phyloP scores from a whole-genome alignment of 2,329 filamentous ascomycete genomes.

The Beauveria asiatica region DNA sequence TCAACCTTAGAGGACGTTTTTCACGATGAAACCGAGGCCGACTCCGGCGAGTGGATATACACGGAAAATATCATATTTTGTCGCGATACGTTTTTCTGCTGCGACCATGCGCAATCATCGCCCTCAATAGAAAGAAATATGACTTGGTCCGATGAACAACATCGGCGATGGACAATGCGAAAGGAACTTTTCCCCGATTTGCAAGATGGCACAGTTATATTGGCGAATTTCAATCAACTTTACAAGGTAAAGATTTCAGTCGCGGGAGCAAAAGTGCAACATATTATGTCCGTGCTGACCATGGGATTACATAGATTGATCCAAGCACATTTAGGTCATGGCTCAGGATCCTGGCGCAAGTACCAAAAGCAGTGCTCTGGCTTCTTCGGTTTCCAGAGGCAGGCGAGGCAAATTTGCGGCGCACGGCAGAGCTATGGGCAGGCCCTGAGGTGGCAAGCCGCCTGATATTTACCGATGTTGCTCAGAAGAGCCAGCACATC shows the following conservation, averaged over 20 bases:
- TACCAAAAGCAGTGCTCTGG: constrained; percentile 88
- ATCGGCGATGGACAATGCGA: constrained; percentile 80
- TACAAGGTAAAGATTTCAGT: constrained; percentile 64
- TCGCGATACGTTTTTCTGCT: constrained; percentile 94
- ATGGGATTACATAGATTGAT: constrained; percentile 56
- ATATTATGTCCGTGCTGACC: constrained; percentile 13
- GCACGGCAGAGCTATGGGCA: constrained; percentile 77
- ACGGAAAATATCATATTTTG: constrained; percentile 95
- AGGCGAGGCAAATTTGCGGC: constrained; percentile 75
- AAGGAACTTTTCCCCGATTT: constrained; percentile 83
- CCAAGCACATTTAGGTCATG: constrained; percentile 93
- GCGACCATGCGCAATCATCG: constrained; percentile 88
- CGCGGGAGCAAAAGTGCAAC: neutral
- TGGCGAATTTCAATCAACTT: constrained; percentile 97
- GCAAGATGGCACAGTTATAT: constrained; percentile 74
- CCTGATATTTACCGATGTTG: constrained; percentile 92
- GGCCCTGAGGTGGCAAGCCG: constrained; percentile 75
- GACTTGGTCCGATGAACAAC: constrained; percentile 78
- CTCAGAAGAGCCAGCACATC: constrained; percentile 90
- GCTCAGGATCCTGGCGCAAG: constrained; percentile 78
- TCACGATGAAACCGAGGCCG: constrained; percentile 55
- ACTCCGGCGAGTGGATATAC: constrained; percentile 80
- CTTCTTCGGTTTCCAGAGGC: constrained; percentile 93
- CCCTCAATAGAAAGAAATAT: constrained; percentile 58
- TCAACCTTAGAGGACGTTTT: constrained; percentile 64